Base-by-base conservation (phyloP, 1,139 yeast species). In the Magnusiomyces suaveolens region DNA sequence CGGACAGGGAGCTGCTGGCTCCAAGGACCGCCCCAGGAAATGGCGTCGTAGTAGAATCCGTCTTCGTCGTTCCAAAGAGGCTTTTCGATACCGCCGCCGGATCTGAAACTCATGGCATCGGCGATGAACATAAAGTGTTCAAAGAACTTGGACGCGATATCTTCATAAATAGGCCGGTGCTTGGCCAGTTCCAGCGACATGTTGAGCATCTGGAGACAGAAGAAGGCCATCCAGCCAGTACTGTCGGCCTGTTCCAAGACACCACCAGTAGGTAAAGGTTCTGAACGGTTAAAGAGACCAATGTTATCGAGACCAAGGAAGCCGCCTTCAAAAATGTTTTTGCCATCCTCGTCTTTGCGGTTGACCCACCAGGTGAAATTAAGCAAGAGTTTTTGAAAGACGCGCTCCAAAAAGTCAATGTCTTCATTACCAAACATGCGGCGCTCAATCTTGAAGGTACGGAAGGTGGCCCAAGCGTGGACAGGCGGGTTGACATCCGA, bases 321-420 rank as follows among this genome's bases (percentile, higher is more conserved):
- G 0, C 97, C 97, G 60, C 97, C 97, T 71, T 87, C 96, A 67
- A 90, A 90, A 39, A 90, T 87, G 63, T 90, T 90, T 64, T 87
- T 85, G 59, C 97, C 97, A 59, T 84, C 86, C 4, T 78, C 72
- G 70, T 90, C 97, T 68, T 90, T 90, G 66, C 96, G 78, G 71
- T 90, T 90, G 56, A 90, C 97, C 97, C 97, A 90, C 97, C 97
- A 90, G 26, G 97, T 88, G 70, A 90, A 90, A 70, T 90, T 90
- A 59, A 90, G 75, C 67, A 90, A 72, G 63, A 90, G 77, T 69
- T 90, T 90, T 69, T 90, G 97, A 77, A 90, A 90, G 23, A 88
- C 95, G 36, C 92, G 76, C 69, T 90, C 97, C 70, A 90, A 77
- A 68, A 90, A 90, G 57, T 84, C 87, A 57, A 86, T 72, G 70